These are phyloP conservation scores for Yamadazyma membranifaciens DNA, from an alignment of 1,139 yeast genomes.

Conservation along the genomic window DNA sequence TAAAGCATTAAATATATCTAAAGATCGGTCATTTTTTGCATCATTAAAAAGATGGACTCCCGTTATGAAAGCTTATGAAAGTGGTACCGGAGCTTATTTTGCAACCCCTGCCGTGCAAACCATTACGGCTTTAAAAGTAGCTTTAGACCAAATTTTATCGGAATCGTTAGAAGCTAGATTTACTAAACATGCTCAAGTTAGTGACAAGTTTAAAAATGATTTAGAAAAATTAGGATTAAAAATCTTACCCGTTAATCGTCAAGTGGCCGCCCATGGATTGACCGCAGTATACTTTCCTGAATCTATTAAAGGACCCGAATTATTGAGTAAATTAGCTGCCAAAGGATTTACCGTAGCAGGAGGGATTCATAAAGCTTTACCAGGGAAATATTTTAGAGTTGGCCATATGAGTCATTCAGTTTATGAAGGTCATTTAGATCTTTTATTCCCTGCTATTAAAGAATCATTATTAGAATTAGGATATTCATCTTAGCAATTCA, in stretches of 20 bases:
- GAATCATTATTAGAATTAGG: constrained; percentile 36
- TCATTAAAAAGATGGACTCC: constrained; percentile 87
- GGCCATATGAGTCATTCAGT: constrained; percentile 87
- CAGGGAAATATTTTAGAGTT: constrained; percentile 81
- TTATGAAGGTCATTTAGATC: constrained; percentile 43
- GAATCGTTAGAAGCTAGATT: constrained; percentile 62
- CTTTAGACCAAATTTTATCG: constrained; percentile 69
- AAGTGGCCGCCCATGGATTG: constrained; percentile 81
- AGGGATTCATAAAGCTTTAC: constrained; percentile 82
- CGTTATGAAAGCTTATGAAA: constrained; percentile 82
- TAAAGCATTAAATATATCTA: constrained; percentile 54
- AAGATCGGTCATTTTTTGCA: constrained; percentile 67
- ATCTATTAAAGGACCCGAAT: constrained; percentile 64
- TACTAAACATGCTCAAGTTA: constrained; percentile 58
- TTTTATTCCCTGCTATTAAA: constrained; percentile 34
- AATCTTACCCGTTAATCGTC: constrained; percentile 60
- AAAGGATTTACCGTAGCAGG: constrained; percentile 86
- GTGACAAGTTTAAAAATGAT: constrained; percentile 63
- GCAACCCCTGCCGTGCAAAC: constrained; percentile 94
- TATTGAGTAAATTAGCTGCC: constrained; percentile 51
- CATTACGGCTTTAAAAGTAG: constrained; percentile 74
- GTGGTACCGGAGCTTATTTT: constrained; percentile 80
- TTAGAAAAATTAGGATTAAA: constrained; percentile 60
- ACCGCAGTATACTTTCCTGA: constrained; percentile 87
- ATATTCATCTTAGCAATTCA: constrained; percentile 7